Percentiles rank a stretch among this genome's conserved stretches.
Conservation (phyloP, 169 alveolate species). For the Plasmodium inui region DNA sequence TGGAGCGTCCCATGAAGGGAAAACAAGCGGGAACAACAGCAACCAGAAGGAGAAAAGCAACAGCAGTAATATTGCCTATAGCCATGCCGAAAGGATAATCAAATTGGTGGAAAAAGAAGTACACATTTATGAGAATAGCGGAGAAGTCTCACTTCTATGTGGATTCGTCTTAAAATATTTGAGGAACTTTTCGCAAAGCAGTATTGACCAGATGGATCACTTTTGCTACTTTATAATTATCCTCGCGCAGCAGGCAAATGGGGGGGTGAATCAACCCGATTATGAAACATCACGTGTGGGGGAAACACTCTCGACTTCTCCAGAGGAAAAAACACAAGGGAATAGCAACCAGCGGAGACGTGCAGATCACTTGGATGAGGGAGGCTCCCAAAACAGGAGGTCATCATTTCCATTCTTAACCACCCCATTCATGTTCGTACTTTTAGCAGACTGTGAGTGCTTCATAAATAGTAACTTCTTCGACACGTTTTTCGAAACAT, state of each 20-base stretch:
- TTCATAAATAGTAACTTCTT: conserved; percentile 64
- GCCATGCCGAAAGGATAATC: conserved; percentile 5
- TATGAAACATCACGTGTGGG: background rate
- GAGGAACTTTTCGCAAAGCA: conserved; percentile 33
- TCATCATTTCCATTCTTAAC: conserved; percentile 38
- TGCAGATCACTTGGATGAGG: background rate
- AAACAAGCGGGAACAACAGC: background rate
- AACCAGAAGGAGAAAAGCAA: background rate
- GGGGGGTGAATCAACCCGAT: background rate
- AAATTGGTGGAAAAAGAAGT: conserved; percentile 11
- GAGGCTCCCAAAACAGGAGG: background rate
- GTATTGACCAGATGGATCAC: conserved; percentile 26
- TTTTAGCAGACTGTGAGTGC: conserved; percentile 15
- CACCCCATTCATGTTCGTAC: conserved; percentile 31
- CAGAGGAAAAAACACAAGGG: background rate
- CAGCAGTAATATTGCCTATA: background rate
- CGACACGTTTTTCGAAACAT: conserved; percentile 10
- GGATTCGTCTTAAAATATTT: conserved; percentile 11
- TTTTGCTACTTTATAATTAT: conserved; percentile 50
- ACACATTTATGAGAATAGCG: background rate
- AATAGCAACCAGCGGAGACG: background rate
- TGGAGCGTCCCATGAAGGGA: background rate
- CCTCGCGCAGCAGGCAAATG: conserved; percentile 6
- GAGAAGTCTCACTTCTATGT: background rate
- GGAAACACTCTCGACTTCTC: background rate